A percentile compares a stretch with the other conserved stretches of the same genome.
Conservation (phyloP, 345 rosid species). For the Hevea brasiliensis region DNA sequence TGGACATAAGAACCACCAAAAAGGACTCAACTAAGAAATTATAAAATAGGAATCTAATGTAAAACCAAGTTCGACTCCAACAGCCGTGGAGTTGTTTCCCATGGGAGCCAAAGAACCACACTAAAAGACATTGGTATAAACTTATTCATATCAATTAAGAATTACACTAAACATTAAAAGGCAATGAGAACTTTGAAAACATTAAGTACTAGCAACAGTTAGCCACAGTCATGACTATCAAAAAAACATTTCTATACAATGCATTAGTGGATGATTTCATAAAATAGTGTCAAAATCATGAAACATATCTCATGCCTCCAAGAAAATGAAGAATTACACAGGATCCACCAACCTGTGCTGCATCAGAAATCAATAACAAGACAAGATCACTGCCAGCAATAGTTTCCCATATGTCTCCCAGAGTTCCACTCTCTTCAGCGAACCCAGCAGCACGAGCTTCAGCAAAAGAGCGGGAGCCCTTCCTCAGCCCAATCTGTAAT, state of each 20-base stretch:
- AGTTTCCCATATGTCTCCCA: conserved; percentile 92
- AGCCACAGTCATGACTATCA: neutral
- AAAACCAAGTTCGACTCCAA: neutral
- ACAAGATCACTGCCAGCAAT: conserved; percentile 87
- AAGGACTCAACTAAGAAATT: neutral
- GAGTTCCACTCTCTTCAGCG: conserved; percentile 78
- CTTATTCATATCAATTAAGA: neutral
- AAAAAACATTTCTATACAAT: neutral
- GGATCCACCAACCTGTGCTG: conserved; percentile 70
- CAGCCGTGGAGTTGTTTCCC: neutral
- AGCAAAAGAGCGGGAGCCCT: conserved; percentile 82
- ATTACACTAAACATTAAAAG: neutral
- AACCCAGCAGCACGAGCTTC: conserved; percentile 93
- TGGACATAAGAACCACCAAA: neutral
- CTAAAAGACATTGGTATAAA: neutral
- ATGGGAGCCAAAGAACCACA: neutral
- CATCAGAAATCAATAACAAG: conserved; percentile 85
- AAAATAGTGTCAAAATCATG: neutral
- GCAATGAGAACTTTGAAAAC: neutral
- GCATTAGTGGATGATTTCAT: neutral
- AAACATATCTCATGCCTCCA: neutral
- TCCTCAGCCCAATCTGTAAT: conserved; percentile 79
- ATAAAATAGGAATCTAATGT: neutral
- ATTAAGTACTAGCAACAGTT: neutral
- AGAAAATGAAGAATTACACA: neutral